Evolutionary conservation across 2,329 filamentous ascomycete genomes (phyloP).

Genomic region (Phialocephala sp.): DNA sequence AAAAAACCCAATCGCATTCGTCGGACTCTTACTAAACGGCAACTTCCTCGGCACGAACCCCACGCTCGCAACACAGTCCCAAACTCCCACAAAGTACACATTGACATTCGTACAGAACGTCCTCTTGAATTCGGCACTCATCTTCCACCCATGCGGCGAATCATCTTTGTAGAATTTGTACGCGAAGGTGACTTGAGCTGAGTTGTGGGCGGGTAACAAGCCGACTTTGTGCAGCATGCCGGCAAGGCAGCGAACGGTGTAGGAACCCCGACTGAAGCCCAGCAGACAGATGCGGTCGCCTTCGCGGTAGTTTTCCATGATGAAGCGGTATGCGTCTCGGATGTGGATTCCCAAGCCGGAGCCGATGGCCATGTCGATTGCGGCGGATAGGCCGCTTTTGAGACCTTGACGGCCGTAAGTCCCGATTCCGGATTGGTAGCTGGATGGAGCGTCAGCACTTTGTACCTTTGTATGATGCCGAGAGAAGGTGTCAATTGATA

Average conservation of each 20-base stretch:
- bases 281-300: constrained; percentile 55
- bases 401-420: constrained; percentile 50
- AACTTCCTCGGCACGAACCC: constrained; percentile 48
- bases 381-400: constrained; percentile 47
- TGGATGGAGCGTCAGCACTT: constrained; percentile 45
- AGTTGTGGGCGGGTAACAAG: constrained; percentile 68
- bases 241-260: constrained; percentile 55
- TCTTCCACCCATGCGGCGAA: constrained; percentile 46
- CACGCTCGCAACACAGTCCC: constrained; percentile 49
- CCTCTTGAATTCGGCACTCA: constrained; percentile 50
- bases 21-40: constrained; percentile 47
- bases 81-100: constrained; percentile 51
- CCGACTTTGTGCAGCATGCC: constrained; percentile 52
- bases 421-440: constrained; percentile 53
- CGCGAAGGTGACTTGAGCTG: constrained; percentile 48
- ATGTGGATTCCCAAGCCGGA: constrained; percentile 50
- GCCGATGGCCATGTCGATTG: constrained; percentile 51
- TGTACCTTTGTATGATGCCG: not conserved
- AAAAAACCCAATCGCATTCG: constrained; percentile 46
- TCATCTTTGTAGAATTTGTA: constrained; percentile 53
- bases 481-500: no score
- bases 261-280: constrained; percentile 55
- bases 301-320: constrained; percentile 55
- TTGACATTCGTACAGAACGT: constrained; percentile 51
- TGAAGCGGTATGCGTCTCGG: constrained; percentile 49